These are phyloP conservation scores for Volvox carteri DNA, from an alignment of 163 green algal genomes.

Conservation along the genomic window DNA sequence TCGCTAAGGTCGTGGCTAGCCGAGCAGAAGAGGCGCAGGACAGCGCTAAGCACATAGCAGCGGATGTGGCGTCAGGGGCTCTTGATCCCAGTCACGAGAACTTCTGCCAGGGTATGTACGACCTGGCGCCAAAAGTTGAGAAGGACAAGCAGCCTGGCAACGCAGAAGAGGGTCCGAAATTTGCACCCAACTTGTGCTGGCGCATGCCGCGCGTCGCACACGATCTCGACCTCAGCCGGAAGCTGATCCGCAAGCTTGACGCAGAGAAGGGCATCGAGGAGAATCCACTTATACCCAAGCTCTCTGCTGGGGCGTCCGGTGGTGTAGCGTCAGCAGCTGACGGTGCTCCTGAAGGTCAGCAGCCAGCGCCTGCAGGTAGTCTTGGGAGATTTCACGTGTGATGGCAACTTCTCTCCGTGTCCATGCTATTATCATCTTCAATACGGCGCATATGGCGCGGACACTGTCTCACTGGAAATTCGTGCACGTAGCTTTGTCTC, in stretches of 20 bases:
- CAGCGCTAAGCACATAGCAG: slow-evolving; percentile 42
- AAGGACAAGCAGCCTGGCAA: slow-evolving; percentile 32
- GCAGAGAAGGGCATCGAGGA: slow-evolving; percentile 83
- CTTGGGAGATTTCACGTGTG: too few species aligned
- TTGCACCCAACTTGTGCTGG: slow-evolving; percentile 64
- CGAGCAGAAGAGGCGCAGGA: slow-evolving; percentile 46
- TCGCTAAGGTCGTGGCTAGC: slow-evolving; percentile 55
- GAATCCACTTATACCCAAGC: slow-evolving; percentile 78
- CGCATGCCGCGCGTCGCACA: slow-evolving; percentile 54
- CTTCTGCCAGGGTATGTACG: slow-evolving; percentile 70
- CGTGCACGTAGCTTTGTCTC: neutral
- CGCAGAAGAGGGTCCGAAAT: slow-evolving; percentile 31
- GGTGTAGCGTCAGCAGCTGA: neutral
- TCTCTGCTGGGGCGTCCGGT: neutral
- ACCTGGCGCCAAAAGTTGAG: slow-evolving; percentile 57
- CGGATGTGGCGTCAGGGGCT: slow-evolving; percentile 56
- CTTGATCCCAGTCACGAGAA: slow-evolving; percentile 57
- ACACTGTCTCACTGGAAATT: too few species aligned
- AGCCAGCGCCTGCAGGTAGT: neutral
- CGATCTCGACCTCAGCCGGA: slow-evolving; percentile 61
- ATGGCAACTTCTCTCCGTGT: too few species aligned
- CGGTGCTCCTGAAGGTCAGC: neutral
- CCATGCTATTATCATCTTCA: too few species aligned
- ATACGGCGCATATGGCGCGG: too few species aligned
- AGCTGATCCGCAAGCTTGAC: slow-evolving; percentile 85